phyloP scores from a whole-genome alignment of 2,329 filamentous ascomycete species.

The Fusarium sp. region DNA sequence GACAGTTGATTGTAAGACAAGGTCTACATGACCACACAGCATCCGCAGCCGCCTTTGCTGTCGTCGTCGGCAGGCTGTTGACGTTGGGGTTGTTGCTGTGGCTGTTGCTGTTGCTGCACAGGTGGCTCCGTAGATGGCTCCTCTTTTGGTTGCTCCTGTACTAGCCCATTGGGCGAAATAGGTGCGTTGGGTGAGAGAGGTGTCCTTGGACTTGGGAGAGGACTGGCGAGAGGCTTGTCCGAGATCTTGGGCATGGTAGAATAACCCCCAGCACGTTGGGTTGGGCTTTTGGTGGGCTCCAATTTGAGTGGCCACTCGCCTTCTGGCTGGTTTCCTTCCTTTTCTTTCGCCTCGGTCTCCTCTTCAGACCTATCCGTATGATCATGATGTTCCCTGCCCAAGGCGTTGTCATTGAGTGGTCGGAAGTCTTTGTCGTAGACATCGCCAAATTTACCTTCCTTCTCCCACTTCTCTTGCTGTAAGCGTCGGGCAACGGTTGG shows the following conservation, averaged over 20 bases:
- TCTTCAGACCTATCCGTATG: slow-evolving; percentile 51
- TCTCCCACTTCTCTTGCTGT: slow-evolving; percentile 96
- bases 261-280: slow-evolving; percentile 62
- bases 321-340: slow-evolving; percentile 26
- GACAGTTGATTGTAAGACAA: not conserved
- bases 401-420: slow-evolving; percentile 77
- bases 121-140: slow-evolving; percentile 29
- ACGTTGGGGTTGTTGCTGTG: slow-evolving; percentile 16
- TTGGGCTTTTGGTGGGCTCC: slow-evolving; percentile 61
- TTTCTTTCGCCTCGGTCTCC: slow-evolving; percentile 30
- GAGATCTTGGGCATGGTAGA: slow-evolving; percentile 73
- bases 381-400: slow-evolving; percentile 57
- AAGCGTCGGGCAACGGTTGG: slow-evolving; percentile 92
- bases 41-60: slow-evolving; percentile 61
- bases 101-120: slow-evolving; percentile 30
- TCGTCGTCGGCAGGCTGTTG: slow-evolving; percentile 48
- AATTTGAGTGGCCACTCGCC: slow-evolving; percentile 72
- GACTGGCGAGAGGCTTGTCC: slow-evolving; percentile 51
- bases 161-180: slow-evolving; percentile 30
- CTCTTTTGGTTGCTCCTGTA: slow-evolving; percentile 38
- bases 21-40: slow-evolving; percentile 64
- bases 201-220: slow-evolving; percentile 60
- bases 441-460: slow-evolving; percentile 86
- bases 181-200: slow-evolving; percentile 55
- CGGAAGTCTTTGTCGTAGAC: slow-evolving; percentile 90